Percentiles rank a stretch among this genome's conserved stretches.
Conservation (phyloP, 345 rosid species). For the Cardiospermum halicacabum region DNA sequence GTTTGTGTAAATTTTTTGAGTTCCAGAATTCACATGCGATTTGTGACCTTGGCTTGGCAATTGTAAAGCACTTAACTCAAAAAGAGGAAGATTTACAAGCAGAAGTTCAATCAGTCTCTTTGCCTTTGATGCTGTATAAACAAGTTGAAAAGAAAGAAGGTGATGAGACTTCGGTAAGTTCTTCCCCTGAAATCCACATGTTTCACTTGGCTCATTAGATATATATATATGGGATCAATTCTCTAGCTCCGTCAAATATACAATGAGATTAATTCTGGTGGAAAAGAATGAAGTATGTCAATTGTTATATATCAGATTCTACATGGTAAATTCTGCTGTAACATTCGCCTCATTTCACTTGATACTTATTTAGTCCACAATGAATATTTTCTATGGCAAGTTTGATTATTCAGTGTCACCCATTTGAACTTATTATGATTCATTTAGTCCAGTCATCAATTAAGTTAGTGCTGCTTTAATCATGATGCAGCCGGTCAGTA, state of each 20-base stretch:
- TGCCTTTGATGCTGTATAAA: constrained; percentile 68
- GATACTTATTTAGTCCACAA: background rate
- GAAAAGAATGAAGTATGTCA: constrained; percentile 6
- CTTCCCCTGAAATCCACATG: background rate
- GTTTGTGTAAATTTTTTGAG: constrained; percentile 18
- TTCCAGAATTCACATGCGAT: constrained; percentile 88
- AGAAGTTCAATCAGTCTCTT: constrained; percentile 32
- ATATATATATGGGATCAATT: background rate
- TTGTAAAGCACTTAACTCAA: constrained; percentile 47
- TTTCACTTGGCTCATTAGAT: background rate
- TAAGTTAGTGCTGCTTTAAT: background rate
- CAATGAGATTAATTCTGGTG: background rate
- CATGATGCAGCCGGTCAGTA: background rate
- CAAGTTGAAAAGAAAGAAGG: constrained; percentile 52
- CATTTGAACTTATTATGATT: background rate
- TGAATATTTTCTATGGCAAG: background rate
- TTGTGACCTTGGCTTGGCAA: constrained; percentile 81
- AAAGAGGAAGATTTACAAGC: constrained; percentile 44
- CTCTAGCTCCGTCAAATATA: background rate
- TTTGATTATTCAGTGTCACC: background rate
- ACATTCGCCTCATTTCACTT: background rate
- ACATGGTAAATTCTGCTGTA: background rate
- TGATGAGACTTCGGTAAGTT: constrained; percentile 53
- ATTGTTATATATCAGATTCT: background rate
- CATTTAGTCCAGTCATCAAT: background rate